phyloP scores from a whole-genome alignment of 192 early-diverging fungal species.

The Jimgerdemannia lactiflua region DNA sequence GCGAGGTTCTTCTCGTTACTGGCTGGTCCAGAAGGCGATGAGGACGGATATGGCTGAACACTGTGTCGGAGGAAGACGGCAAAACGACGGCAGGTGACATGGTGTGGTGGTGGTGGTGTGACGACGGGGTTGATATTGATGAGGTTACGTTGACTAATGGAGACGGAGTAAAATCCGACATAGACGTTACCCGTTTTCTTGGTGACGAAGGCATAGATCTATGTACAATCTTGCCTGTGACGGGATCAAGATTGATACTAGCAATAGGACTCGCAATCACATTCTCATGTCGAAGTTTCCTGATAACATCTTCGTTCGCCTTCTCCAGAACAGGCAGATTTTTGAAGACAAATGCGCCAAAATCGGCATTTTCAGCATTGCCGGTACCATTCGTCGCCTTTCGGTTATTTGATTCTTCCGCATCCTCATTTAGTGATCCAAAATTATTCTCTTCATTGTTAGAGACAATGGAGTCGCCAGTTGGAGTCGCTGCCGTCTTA shows the following conservation, averaged over 20 bases:
- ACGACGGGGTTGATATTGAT: slow-evolving; percentile 1
- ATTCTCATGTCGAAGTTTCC: slow-evolving; percentile 70
- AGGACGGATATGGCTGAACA: slow-evolving; percentile 6
- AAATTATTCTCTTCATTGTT: slow-evolving; percentile 11
- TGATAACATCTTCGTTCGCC: slow-evolving; percentile 84
- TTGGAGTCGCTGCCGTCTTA: background rate
- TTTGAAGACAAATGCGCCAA: slow-evolving; percentile 92
- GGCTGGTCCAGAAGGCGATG: slow-evolving; percentile 20
- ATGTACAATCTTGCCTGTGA: slow-evolving; percentile 22
- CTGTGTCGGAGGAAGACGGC: background rate
- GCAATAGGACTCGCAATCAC: slow-evolving; percentile 27
- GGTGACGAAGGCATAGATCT: slow-evolving; percentile 37
- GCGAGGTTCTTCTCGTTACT: background rate
- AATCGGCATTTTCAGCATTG: slow-evolving; percentile 47
- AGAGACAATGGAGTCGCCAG: slow-evolving; percentile 2
- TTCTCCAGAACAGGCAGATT: slow-evolving; percentile 87
- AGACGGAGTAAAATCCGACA: slow-evolving; percentile 13
- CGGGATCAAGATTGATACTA: slow-evolving; percentile 1
- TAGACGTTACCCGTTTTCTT: slow-evolving; percentile 18
- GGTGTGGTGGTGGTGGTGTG: slow-evolving; percentile 18
- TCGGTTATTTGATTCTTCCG: background rate
- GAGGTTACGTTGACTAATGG: slow-evolving; percentile 4
- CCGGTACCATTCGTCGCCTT: no score
- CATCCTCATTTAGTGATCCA: slow-evolving; percentile 3
- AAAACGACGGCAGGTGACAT: slow-evolving; percentile 16